Percentiles rank a stretch among this genome's conserved stretches.
Evolutionary conservation across 345 rosid genomes (phyloP).

Genomic region (rapeseed (Brassica napus)): Da-Ae NC_063445.1:3957001-3957500

Average conservation of each 20-base stretch:
- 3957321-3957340: not conserved
- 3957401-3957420: conserved; percentile 87
- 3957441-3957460: conserved; percentile 85
- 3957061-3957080: conserved; percentile 96
- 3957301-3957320: not conserved
- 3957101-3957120: conserved; percentile 96
- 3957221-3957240: conserved; percentile 80
- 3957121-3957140: conserved; percentile 85
- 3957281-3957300: conserved; percentile 6
- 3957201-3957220: conserved; percentile 76
- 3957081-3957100: conserved; percentile 84
- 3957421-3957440: conserved; percentile 88
- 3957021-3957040: not conserved
- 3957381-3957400: conserved; percentile 94
- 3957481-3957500: not conserved
- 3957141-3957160: not conserved
- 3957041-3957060: not conserved
- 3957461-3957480: not conserved
- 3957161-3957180: not conserved
- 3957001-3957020: too few species aligned
- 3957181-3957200: not conserved
- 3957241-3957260: conserved; percentile 76
- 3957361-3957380: conserved; percentile 55
- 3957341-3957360: conserved; percentile 8
- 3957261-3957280: conserved; percentile 72